These are phyloP conservation scores for Aspergillus sp. DNA, from an alignment of 2,329 filamentous ascomycete genomes.

Conservation along the genomic window DNA sequence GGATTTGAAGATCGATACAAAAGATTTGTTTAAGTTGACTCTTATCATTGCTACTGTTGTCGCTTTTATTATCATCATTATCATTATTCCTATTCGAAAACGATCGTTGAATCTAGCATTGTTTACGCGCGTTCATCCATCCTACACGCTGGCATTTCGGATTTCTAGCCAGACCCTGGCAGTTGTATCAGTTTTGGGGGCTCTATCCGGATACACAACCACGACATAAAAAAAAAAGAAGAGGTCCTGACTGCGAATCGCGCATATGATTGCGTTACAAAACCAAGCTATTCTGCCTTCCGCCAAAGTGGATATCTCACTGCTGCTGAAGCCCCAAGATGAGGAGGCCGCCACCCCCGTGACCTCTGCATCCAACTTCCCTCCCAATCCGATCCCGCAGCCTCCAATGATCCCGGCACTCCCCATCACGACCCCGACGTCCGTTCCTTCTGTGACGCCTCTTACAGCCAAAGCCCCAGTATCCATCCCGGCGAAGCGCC, in stretches of 20 bases:
- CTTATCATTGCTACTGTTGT: background rate
- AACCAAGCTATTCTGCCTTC: slow-evolving; percentile 38
- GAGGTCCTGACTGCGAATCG: slow-evolving; percentile 24
- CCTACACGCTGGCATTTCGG: background rate
- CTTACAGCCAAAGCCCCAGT: slow-evolving; percentile 29
- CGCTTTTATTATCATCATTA: background rate
- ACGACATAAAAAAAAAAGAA: background rate
- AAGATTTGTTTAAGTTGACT: background rate
- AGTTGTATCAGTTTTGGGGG: background rate
- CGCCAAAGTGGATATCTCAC: slow-evolving; percentile 93
- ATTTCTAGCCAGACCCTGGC: background rate
- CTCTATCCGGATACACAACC: background rate
- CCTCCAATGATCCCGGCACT: slow-evolving; percentile 30
- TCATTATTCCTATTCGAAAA: no score
- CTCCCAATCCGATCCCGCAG: slow-evolving; percentile 27
- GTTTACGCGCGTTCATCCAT: no score
- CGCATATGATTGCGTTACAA: slow-evolving; percentile 46
- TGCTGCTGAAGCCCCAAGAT: slow-evolving; percentile 69
- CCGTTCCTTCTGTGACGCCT: slow-evolving; percentile 30
- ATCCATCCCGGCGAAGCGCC: slow-evolving; percentile 38
- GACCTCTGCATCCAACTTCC: slow-evolving; percentile 33
- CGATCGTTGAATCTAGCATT: no score
- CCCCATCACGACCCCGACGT: slow-evolving; percentile 23
- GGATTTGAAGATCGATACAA: background rate
- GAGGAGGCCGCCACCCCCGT: slow-evolving; percentile 34